phyloP scores from a whole-genome alignment of 495 filamentous ascomycete species.

The Trichoderma orchidacearum region DNA sequence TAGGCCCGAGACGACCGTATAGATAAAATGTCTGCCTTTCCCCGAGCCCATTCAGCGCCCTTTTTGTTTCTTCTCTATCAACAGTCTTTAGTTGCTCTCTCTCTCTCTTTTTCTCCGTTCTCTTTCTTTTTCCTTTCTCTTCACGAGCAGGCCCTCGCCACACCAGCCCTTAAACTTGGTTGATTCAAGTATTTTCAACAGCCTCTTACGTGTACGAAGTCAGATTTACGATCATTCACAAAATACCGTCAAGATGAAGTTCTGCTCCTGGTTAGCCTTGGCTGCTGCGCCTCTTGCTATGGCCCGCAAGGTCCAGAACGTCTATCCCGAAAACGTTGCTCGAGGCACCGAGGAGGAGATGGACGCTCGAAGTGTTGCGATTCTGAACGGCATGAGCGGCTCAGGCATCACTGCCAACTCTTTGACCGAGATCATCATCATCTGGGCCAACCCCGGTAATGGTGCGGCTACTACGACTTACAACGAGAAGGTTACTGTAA shows the following conservation, averaged over 20 bases:
- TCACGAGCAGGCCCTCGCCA: constrained; percentile 45
- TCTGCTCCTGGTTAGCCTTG: constrained; percentile 28
- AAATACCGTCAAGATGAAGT: constrained; percentile 33
- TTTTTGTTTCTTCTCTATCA: background rate
- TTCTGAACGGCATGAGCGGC: background rate
- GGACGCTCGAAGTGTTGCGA: background rate
- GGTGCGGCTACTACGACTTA: constrained; percentile 31
- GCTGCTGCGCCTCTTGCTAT: constrained; percentile 37
- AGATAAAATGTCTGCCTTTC: background rate
- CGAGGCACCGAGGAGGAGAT: background rate
- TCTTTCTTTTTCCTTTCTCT: constrained; percentile 23
- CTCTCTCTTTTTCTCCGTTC: constrained; percentile 12
- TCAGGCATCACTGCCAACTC: constrained; percentile 5
- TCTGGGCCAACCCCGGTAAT: constrained; percentile 41
- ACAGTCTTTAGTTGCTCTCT: background rate
- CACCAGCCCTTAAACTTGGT: constrained; percentile 10
- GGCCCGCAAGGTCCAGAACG: constrained; percentile 32
- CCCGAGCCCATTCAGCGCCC: constrained; percentile 14
- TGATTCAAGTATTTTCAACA: constrained; percentile 8
- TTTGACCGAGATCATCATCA: constrained; percentile 30
- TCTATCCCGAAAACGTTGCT: constrained; percentile 14
- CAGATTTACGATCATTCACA: constrained; percentile 7
- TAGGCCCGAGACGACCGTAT: background rate
- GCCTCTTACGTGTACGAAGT: constrained; percentile 3
- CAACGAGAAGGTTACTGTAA: constrained; percentile 29